These are phyloP conservation scores for Pseudomicrostroma phylloplanum DNA, from an alignment of 1,284 basidiomycete genomes.

Conservation along the genomic window DNA sequence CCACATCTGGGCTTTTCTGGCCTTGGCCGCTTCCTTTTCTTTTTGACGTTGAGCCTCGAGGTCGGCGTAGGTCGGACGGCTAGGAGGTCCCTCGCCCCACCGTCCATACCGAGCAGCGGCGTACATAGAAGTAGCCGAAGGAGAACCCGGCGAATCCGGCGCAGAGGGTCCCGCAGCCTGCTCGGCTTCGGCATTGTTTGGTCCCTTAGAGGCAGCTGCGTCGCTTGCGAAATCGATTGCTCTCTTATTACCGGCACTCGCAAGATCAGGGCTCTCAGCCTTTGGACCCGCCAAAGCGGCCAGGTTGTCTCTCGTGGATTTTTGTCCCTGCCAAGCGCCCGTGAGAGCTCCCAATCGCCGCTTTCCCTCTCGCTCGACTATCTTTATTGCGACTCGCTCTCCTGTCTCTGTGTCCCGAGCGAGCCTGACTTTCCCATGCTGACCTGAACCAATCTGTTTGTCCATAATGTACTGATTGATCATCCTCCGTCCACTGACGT, in stretches of 20 bases:
- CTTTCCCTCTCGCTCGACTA: slow-evolving; percentile 43
- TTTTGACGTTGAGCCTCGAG: slow-evolving; percentile 23
- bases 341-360: slow-evolving; percentile 34
- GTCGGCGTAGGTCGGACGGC: slow-evolving; percentile 16
- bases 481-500: slow-evolving; percentile 44
- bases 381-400: slow-evolving; percentile 47
- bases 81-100: slow-evolving; percentile 16
- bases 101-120: slow-evolving; percentile 16
- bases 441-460: slow-evolving; percentile 45
- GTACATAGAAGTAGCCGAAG: background rate
- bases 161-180: background rate
- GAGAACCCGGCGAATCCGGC: background rate
- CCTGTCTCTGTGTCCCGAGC: slow-evolving; percentile 43
- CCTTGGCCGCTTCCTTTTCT: slow-evolving; percentile 33
- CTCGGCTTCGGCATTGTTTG: background rate
- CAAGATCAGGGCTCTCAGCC: background rate
- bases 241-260: background rate
- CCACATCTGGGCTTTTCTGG: slow-evolving; percentile 34
- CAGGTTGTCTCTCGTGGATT: background rate
- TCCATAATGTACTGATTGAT: slow-evolving; percentile 51
- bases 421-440: slow-evolving; percentile 45
- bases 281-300: background rate
- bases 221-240: slow-evolving; percentile 5
- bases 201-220: no score
- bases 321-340: background rate